Conservation (phyloP, 495 filamentous ascomycete genomes). For the Penicillium egyptiacum region DNA sequence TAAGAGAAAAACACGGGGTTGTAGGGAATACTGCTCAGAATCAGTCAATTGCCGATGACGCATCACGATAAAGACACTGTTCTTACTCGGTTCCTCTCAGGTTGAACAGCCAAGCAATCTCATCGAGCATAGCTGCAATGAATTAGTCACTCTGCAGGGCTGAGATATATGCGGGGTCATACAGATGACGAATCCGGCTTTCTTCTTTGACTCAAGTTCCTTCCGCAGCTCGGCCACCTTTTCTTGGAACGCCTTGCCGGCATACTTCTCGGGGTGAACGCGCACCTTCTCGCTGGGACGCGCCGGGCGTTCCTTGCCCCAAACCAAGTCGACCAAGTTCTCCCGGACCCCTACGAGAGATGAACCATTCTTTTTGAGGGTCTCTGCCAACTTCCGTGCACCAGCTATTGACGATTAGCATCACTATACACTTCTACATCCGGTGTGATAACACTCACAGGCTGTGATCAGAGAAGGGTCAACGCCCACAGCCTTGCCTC, state of each 20-base stretch:
- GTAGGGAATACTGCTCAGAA: conserved; percentile 73
- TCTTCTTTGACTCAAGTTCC: conserved; percentile 89
- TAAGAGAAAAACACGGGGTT: conserved; percentile 99
- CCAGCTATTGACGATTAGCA: conserved; percentile 49
- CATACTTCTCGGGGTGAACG: conserved; percentile 66
- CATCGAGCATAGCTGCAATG: conserved; percentile 76
- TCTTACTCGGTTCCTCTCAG: conserved; percentile 85
- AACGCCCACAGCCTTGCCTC: conserved; percentile 84
- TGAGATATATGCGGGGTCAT: conserved; percentile 17
- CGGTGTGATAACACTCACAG: conserved; percentile 40
- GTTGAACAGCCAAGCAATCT: conserved; percentile 98
- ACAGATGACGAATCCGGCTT: conserved; percentile 84
- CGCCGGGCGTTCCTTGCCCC: conserved; percentile 71
- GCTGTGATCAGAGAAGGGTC: conserved; percentile 88
- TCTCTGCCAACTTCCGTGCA: conserved; percentile 83
- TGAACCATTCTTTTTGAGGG: conserved; percentile 80
- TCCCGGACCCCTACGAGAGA: conserved; percentile 68
- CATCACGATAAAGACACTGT: neutral
- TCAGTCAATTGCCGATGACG: conserved; percentile 10
- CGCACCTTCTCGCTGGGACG: conserved; percentile 75
- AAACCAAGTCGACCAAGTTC: conserved; percentile 87
- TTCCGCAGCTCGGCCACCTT: conserved; percentile 88
- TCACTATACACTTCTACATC: neutral
- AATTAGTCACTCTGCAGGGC: conserved; percentile 19
- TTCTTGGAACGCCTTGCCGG: conserved; percentile 78